Base-by-base conservation (phyloP, 208 protist genomes). In the Crithidia sp. region DNA sequence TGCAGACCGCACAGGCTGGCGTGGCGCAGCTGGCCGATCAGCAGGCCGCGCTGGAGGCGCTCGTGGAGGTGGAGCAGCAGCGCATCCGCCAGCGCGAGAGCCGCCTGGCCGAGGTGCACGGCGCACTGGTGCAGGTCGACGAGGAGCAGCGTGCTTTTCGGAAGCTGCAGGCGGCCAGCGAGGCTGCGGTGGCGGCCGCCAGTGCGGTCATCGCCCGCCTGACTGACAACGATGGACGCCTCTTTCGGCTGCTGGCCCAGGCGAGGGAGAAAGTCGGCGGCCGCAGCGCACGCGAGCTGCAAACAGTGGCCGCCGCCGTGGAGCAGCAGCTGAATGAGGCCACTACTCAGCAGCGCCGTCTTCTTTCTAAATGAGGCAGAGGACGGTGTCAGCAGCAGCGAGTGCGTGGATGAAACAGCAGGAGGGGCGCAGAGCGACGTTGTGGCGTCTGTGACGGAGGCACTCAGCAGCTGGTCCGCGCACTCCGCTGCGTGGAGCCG, bases 1-100 rank as follows among this genome's bases (percentile, higher is more conserved):
- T 79, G 54, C 58, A 66, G 52, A n/a, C 82, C 28, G 77, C 81
- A 28, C 78, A 90, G 71, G 44, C 52, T 0, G 72, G 66, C 17
- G 70, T 85, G 40, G 36, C 71, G 36, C 50, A 87, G 61, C 77
- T 92, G 37, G 72, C 85, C 10, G 79, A 79, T 16, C 78, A 86
- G 55, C 85, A 88, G 40, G 79, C 84, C 37, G 47, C 63, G 2
- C 52, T 94, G 57, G 86, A 94, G 52, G 89, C 89, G 13, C 63
- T 71, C 47, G 83, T 85, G 43, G 82, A 91, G 65, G 71, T 84
- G 61, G 89, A 90, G 64, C 85, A 90, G 66, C 66, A 75, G 41
- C 77, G 84, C 12, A 67, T 79, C 2, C 77, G 79, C 37, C 80
- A 85, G 57, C 82, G 87, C 12, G 85, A 90, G 40, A 62, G 19